Percentiles rank a stretch among this genome's conserved stretches.
phyloP scores from a whole-genome alignment of 2,329 filamentous ascomycete genomes.

The Atkinsonella texensis region DNA sequence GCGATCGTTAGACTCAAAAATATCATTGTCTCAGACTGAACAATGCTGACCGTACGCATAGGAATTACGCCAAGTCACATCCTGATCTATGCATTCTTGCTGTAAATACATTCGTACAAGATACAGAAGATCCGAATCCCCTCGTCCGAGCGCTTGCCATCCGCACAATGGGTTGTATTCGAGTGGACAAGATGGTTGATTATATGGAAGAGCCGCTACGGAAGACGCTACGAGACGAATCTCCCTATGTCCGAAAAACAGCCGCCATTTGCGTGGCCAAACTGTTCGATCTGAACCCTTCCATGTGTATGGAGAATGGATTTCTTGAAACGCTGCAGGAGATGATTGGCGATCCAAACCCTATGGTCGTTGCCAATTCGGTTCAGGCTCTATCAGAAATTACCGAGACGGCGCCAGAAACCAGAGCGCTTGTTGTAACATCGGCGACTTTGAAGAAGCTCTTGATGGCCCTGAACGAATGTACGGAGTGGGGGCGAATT shows the following conservation, averaged over 20 bases:
- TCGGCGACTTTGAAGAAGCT: slow-evolving; percentile 83
- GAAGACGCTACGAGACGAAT: slow-evolving; percentile 94
- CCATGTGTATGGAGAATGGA: slow-evolving; percentile 90
- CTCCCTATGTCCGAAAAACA: slow-evolving; percentile 95
- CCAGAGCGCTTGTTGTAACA: slow-evolving; percentile 72
- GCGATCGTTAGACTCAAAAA: background rate
- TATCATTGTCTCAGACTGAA: background rate
- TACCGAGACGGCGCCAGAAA: slow-evolving; percentile 79
- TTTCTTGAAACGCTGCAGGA: slow-evolving; percentile 92
- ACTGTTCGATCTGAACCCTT: slow-evolving; percentile 86
- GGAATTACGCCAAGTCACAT: slow-evolving; percentile 99
- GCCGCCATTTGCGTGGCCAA: slow-evolving; percentile 97
- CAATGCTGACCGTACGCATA: slow-evolving; percentile 22
- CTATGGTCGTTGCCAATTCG: slow-evolving; percentile 97
- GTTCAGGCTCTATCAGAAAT: slow-evolving; percentile 92
- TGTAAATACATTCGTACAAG: slow-evolving; percentile 98
- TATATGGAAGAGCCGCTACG: slow-evolving; percentile 98
- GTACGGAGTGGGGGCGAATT: slow-evolving; percentile 95
- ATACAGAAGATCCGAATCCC: slow-evolving; percentile 96
- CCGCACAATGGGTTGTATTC: slow-evolving; percentile 95
- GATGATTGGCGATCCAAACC: slow-evolving; percentile 92
- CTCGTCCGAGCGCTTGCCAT: slow-evolving; percentile 90
- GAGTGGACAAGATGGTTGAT: slow-evolving; percentile 98
- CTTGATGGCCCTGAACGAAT: slow-evolving; percentile 92
- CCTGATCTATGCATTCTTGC: slow-evolving; percentile 96